Evolutionary conservation across 1,284 basidiomycete species (phyloP), one percentile per base, ranked within the genome.

Genomic region (Albatrellus sp.): DNA sequence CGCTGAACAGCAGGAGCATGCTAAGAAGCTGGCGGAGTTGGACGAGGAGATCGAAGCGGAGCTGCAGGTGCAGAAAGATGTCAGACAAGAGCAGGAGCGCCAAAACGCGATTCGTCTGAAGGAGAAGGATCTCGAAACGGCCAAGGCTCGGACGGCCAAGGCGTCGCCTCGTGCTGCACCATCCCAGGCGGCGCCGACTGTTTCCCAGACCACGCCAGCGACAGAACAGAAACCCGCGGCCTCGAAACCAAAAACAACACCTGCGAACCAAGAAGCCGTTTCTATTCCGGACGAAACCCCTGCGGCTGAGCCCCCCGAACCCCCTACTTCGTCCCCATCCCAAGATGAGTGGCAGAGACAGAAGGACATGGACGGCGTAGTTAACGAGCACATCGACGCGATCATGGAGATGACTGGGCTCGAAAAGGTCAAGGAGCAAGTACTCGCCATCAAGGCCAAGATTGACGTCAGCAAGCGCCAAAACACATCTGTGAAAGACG

Each of bases 381-480:
- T 32, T 1, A 57, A 59, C 39, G 29, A 46, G 11, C 42, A 45
- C 19, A 58, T 63, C 17, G 61, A 63, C 39, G 50, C 51, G 8
- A 54, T 62, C 46, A 63, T 63, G 61, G 52, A 42, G 6, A 57
- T 63, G 57, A 56, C 51, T 9, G 61, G 61, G 3, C 53, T 63
- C 0, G 60, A 62, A 45, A 45, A 54, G 11, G 61, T 63, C 20
- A 63, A 62, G 48, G 37, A 19, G 37, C 54, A 61, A 38, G 50
- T 62, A 5, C 53, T 63, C 11, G 30, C 43, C 1, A 60, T 63
- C 46, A 60, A 59, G 48, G 55, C 40, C n/a, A 59, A 57, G 48
- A 50, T 63, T n/a, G 61, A 62, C 17, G 32, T 50, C 1, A 45
- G 40, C 9, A 43, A 46, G 13, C 57, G 61, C 1, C 61, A 63